These are phyloP conservation scores for Musa balbisiana DNA, from an alignment of 202 grass and related monocot species.

Conservation along the genomic window DNA sequence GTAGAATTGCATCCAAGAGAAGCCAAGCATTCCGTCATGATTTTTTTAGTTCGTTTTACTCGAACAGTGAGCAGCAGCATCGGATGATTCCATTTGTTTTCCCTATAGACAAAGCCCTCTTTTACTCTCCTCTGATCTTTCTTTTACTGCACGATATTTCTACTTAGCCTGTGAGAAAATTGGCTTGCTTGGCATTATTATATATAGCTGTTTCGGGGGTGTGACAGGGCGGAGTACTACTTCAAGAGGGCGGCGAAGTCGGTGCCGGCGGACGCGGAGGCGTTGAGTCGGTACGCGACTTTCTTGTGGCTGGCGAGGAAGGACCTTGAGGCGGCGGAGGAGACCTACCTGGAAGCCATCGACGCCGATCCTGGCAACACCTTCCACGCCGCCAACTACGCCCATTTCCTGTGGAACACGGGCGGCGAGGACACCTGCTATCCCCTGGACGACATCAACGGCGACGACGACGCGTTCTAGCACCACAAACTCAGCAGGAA, in stretches of 20 bases:
- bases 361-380: constrained; percentile 4
- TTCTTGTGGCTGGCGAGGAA: constrained; percentile 5
- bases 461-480: no score
- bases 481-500: no score
- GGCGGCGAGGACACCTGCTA: constrained; percentile 15
- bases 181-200: neutral
- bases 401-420: constrained; percentile 17
- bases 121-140: no score
- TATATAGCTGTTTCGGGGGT: neutral
- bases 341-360: constrained; percentile 7
- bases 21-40: neutral
- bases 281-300: constrained; percentile 4
- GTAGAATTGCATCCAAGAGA: neutral
- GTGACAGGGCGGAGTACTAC: constrained; percentile 10
- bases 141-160: no score
- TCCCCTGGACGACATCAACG: neutral
- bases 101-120: no score
- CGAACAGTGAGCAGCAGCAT: no score
- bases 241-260: constrained; percentile 2
- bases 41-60: neutral
- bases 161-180: no score
- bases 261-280: neutral
- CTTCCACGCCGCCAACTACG: constrained; percentile 3
- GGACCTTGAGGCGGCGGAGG: constrained; percentile 9
- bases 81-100: no score